These are phyloP conservation scores for Boletellus emodensis DNA, from an alignment of 768 basidiomycete genomes.

Conservation along the genomic window DNA sequence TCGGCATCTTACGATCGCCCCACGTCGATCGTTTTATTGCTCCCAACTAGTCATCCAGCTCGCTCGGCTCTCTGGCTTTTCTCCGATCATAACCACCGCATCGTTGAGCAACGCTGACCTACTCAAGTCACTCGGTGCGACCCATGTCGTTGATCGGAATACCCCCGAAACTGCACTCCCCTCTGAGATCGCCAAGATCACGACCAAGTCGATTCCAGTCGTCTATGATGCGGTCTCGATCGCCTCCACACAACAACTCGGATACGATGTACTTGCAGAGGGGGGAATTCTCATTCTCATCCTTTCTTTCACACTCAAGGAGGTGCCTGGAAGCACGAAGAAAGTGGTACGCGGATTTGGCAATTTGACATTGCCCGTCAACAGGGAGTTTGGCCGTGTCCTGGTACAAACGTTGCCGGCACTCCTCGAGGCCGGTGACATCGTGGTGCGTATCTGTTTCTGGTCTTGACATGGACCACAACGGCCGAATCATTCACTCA, in stretches of 20 bases:
- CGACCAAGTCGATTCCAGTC: conserved; percentile 3
- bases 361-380: conserved; percentile 5
- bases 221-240: conserved; percentile 27
- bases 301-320: conserved; percentile 5
- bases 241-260: conserved; percentile 32
- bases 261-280: conserved; percentile 28
- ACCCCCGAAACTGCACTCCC: conserved; percentile 9
- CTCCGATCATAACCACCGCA: conserved; percentile 38
- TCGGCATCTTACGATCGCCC: no score
- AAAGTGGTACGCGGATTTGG: conserved; percentile 9
- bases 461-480: no score
- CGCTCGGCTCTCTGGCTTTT: conserved; percentile 33
- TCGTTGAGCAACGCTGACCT: conserved; percentile 32
- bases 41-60: conserved; percentile 33
- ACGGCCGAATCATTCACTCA: not conserved
- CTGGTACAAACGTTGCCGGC: conserved; percentile 10
- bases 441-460: conserved; percentile 8
- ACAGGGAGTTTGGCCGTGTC: conserved; percentile 13
- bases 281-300: conserved; percentile 29
- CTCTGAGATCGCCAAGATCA: conserved; percentile 15
- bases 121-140: conserved; percentile 36
- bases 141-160: conserved; percentile 34
- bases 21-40: no score
- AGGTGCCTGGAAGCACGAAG: conserved; percentile 15
- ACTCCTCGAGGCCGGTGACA: conserved; percentile 12